phyloP scores from a whole-genome alignment of 139 green algal species.

The Coccomyxa sp. region DNA sequence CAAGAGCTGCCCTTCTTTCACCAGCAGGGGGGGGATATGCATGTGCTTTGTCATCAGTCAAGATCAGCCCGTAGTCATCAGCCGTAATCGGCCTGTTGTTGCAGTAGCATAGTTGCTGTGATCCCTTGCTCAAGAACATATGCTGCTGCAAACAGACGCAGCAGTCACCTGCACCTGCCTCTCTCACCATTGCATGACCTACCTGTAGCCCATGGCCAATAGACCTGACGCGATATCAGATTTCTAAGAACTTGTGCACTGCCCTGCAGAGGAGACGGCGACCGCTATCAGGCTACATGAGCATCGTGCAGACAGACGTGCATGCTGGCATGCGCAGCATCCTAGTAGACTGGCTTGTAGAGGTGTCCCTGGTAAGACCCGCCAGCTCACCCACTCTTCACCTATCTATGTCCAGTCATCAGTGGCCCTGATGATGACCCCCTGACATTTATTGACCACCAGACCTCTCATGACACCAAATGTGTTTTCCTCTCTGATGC shows the following conservation, averaged over 20 bases:
- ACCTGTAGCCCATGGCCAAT: background rate
- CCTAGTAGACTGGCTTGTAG: conserved; percentile 96
- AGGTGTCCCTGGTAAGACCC: conserved; percentile 50
- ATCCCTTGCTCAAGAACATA: background rate
- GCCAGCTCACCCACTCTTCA: no score
- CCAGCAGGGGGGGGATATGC: background rate
- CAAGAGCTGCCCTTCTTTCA: background rate
- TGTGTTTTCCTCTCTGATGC: no score
- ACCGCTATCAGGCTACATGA: conserved; percentile 67
- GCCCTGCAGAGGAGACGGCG: conserved; percentile 48
- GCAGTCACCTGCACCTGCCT: no score
- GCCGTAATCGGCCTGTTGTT: background rate
- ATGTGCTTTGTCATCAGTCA: background rate
- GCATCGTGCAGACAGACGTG: conserved; percentile 80
- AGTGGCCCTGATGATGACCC: no score
- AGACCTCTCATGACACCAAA: no score
- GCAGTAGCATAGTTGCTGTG: no score
- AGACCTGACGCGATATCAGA: background rate
- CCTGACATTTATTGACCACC: no score
- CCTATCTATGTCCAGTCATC: no score
- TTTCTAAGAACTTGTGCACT: background rate
- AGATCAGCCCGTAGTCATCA: background rate
- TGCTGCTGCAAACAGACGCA: no score
- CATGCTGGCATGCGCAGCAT: conserved; percentile 90
- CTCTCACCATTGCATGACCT: background rate